These are phyloP conservation scores for Fonsecaea monophora DNA, from an alignment of 2,329 filamentous ascomycete species.

Conservation along the genomic window DNA sequence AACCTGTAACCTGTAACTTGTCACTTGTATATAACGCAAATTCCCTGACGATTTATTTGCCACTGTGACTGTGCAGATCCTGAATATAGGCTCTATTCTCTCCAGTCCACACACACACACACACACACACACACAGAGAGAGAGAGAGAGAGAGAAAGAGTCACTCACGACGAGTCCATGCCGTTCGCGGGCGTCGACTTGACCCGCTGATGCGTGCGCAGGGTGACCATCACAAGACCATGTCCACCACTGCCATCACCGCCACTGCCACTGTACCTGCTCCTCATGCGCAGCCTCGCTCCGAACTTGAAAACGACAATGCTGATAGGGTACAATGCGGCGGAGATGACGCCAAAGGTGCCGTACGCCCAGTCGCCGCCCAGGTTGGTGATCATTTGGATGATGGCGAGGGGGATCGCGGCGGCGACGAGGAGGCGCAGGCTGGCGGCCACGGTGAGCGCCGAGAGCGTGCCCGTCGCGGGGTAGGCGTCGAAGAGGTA, in stretches of 20 bases:
- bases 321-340: not conserved
- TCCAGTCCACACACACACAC: too few relatives aligned
- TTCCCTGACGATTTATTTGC: too few relatives aligned
- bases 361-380: constrained; percentile 3
- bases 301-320: not conserved
- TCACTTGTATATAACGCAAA: not conserved
- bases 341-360: constrained; percentile 1
- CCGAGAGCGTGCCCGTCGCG: not conserved
- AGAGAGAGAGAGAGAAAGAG: too few relatives aligned
- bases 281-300: not conserved
- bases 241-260: not conserved
- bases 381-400: not conserved
- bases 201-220: constrained; percentile 1
- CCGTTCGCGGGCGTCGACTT: not conserved
- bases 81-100: too few relatives aligned
- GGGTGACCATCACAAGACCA: not conserved
- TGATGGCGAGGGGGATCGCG: constrained; percentile 1
- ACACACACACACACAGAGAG: too few relatives aligned
- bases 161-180: not conserved
- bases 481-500: constrained; percentile 7
- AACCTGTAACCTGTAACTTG: too few relatives aligned
- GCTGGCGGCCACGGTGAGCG: constrained; percentile 1
- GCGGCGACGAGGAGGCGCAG: not conserved
- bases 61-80: too few relatives aligned
- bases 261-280: not conserved